Percentiles rank a stretch among this genome's conserved stretches.
These are phyloP conservation scores for Lentinula aciculospora DNA, from an alignment of 768 basidiomycete genomes.

Conservation along the genomic window DNA sequence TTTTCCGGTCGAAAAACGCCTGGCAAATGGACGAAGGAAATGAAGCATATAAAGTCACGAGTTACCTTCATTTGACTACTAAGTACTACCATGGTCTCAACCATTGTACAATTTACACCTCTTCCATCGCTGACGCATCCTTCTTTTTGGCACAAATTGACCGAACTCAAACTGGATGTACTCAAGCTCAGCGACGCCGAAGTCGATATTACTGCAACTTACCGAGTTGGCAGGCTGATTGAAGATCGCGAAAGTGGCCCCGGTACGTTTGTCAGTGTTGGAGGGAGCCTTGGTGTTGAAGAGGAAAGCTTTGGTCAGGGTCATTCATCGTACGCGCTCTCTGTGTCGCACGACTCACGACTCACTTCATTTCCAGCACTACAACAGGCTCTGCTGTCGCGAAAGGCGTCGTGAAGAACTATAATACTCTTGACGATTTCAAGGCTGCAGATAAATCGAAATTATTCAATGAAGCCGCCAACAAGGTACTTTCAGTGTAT, in stretches of 20 bases:
- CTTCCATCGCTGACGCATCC: slow-evolving; percentile 86
- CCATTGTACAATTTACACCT: slow-evolving; percentile 84
- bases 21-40: not conserved
- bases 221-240: slow-evolving; percentile 66
- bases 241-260: slow-evolving; percentile 63
- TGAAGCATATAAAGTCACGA: not conserved
- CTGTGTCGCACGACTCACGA: slow-evolving; percentile 1
- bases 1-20: not conserved
- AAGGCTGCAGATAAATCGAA: slow-evolving; percentile 82
- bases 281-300: slow-evolving; percentile 60
- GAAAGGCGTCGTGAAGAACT: slow-evolving; percentile 81
- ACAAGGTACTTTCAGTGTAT: slow-evolving; percentile 41
- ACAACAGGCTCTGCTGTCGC: slow-evolving; percentile 46
- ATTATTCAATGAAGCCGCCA: slow-evolving; percentile 70
- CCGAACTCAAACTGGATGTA: slow-evolving; percentile 85
- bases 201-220: slow-evolving; percentile 58
- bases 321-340: slow-evolving; percentile 34
- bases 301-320: slow-evolving; percentile 55
- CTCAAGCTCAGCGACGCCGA: slow-evolving; percentile 75
- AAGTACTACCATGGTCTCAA: slow-evolving; percentile 29
- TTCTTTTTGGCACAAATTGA: slow-evolving; percentile 89
- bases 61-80: not conserved
- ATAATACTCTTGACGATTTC: slow-evolving; percentile 96
- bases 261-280: slow-evolving; percentile 66
- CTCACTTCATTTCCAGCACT: slow-evolving; percentile 23